These are phyloP conservation scores for Harrya chromipes DNA, from an alignment of 768 basidiomycete species.

Conservation along the genomic window DNA sequence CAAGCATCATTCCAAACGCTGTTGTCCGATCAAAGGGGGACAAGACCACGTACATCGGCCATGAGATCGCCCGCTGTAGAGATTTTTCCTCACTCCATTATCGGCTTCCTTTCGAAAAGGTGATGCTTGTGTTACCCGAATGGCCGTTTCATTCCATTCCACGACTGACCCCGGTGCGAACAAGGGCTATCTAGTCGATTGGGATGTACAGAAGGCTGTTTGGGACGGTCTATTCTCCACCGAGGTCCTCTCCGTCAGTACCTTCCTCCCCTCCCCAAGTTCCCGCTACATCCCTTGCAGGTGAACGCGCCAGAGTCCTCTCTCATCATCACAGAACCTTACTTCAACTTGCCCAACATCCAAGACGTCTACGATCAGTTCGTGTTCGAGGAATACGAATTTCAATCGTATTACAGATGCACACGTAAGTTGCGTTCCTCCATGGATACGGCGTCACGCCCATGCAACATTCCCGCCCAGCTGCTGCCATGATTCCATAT, in stretches of 20 bases:
- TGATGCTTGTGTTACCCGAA: slow-evolving; percentile 23
- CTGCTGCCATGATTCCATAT: slow-evolving; percentile 75
- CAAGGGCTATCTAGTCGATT: slow-evolving; percentile 90
- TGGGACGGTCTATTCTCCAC: slow-evolving; percentile 90
- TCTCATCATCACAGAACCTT: slow-evolving; percentile 88
- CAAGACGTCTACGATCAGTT: slow-evolving; percentile 95
- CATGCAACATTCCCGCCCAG: slow-evolving; percentile 39
- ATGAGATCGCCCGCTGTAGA: slow-evolving; percentile 72
- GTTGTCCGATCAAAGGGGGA: slow-evolving; percentile 84
- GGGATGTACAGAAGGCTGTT: slow-evolving; percentile 92
- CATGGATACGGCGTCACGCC: slow-evolving; percentile 21
- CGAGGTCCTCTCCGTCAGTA: slow-evolving; percentile 59
- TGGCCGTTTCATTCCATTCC: neutral
- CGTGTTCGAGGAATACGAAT: slow-evolving; percentile 96
- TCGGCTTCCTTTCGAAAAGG: slow-evolving; percentile 87
- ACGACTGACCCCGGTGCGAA: slow-evolving; percentile 19
- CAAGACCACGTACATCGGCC: slow-evolving; percentile 78
- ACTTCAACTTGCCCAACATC: slow-evolving; percentile 89
- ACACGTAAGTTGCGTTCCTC: slow-evolving; percentile 58
- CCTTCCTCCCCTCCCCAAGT: neutral
- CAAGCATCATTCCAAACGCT: slow-evolving; percentile 75
- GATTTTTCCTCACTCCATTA: slow-evolving; percentile 83
- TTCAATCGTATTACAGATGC: slow-evolving; percentile 74
- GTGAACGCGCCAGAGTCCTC: slow-evolving; percentile 70
- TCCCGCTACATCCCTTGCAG: slow-evolving; percentile 37